Conservation (phyloP, 2,329 filamentous ascomycete species). For the Anthostomella pinea region DNA sequence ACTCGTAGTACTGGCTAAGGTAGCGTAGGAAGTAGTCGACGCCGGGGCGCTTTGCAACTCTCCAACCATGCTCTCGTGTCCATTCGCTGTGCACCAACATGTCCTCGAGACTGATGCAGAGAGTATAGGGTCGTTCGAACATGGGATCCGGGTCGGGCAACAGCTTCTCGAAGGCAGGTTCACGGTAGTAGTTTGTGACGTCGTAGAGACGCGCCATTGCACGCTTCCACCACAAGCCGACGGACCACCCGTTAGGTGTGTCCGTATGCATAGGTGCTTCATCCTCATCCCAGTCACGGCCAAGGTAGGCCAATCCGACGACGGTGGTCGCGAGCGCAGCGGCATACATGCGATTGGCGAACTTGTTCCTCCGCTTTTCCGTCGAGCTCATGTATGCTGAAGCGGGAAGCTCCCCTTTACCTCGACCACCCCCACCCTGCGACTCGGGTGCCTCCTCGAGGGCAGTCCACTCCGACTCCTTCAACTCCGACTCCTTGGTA, state of each 20-base stretch:
- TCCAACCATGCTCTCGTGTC: slow-evolving; percentile 91
- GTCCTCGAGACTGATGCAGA: slow-evolving; percentile 91
- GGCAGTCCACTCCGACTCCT: slow-evolving; percentile 35
- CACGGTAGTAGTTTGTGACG: slow-evolving; percentile 88
- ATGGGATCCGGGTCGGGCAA: slow-evolving; percentile 78
- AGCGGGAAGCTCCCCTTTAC: slow-evolving; percentile 66
- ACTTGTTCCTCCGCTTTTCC: slow-evolving; percentile 73
- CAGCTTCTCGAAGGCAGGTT: slow-evolving; percentile 91
- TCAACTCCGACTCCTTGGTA: slow-evolving; percentile 35
- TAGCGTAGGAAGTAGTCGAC: slow-evolving; percentile 97
- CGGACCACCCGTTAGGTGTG: slow-evolving; percentile 75
- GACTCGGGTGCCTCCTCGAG: slow-evolving; percentile 38
- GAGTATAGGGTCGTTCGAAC: slow-evolving; percentile 82
- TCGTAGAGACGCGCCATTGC: slow-evolving; percentile 71
- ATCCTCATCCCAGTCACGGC: slow-evolving; percentile 82
- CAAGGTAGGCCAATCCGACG: slow-evolving; percentile 68
- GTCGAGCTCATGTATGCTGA: slow-evolving; percentile 87
- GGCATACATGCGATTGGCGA: slow-evolving; percentile 73
- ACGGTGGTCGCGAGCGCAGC: slow-evolving; percentile 54
- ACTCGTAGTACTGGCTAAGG: slow-evolving; percentile 94
- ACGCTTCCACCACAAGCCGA: slow-evolving; percentile 75
- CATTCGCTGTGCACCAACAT: slow-evolving; percentile 93
- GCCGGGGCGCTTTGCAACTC: slow-evolving; percentile 89
- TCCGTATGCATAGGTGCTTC: slow-evolving; percentile 69
- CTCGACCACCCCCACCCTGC: slow-evolving; percentile 46